Evolutionary conservation across 2,329 filamentous ascomycete genomes (phyloP), one percentile per base, ranked within the genome.

Genomic region (Metarhizium brunneum): DNA sequence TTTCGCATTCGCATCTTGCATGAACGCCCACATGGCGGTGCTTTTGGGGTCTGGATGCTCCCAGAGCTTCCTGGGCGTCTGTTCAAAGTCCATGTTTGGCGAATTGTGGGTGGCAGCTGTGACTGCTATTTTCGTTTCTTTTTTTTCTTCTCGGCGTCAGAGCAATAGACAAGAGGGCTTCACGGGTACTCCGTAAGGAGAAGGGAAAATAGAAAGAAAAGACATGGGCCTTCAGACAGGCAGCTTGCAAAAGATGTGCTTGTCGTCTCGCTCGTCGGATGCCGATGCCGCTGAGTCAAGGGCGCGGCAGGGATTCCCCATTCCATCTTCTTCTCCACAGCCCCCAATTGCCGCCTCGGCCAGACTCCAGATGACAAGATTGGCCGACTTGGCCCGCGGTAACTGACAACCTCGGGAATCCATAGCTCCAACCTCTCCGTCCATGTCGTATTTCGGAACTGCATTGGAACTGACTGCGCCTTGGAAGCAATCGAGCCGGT

Each of bases 21-120:
- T 85, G 65, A 90, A 87, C 51, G 73, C 69, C 71, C 81, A 86
- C 78, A 90, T 87, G 36, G 76, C 69, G 1, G 86, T 89, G 58
- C 73, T 76, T 63, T 81, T 65, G 16, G 83, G 83, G 60, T 82
- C 66, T 1, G 82, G 76, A 62, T 87, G 84, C 69, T 86, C 81
- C 85, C 85, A 88, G 54, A 88, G 77, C 74, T 86, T 86, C 56
- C 81, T 74, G 5, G 82, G 82, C 54, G 75, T 63, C 54, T 64
- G 66, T 42, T 62, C 60, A 11, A 67, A 54, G 48, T 68, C 67
- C 68, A 71, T 73, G 40, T 47, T 48, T 47, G 4, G 7, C 52
- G 35, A 16, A 45, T 32, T 16, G 42, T 18, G 1, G 42, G 16
- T 20, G 6, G n/a, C 42, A 16, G 13, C 13, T 6, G 25, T 25